Conservation (phyloP, 164 flowering plant genomes). For the Aristolochia contorta region DNA sequence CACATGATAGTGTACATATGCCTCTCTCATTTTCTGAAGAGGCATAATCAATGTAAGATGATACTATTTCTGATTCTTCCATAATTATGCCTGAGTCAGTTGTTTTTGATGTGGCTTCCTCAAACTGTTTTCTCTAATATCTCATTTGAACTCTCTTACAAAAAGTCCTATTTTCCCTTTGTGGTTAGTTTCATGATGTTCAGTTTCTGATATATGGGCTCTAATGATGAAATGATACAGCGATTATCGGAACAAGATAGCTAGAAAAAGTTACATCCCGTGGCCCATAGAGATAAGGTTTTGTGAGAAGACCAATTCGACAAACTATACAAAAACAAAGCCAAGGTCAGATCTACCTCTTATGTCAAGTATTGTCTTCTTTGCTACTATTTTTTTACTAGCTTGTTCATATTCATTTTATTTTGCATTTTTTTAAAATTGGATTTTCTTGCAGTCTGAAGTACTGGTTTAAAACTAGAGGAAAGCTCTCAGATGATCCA, state of each 20-base stretch:
- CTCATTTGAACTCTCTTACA: too few species aligned
- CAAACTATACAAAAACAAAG: slow-evolving; percentile 57
- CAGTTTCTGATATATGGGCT: background rate
- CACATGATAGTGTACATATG: too few species aligned
- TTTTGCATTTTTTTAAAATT: slow-evolving; percentile 2
- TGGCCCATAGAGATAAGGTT: slow-evolving; percentile 93
- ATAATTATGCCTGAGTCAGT: too few species aligned
- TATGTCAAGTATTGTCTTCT: background rate
- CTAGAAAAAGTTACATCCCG: slow-evolving; percentile 39
- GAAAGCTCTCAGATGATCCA: slow-evolving; percentile 87
- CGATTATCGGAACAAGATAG: slow-evolving; percentile 76
- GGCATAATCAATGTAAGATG: too few species aligned
- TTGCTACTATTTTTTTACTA: background rate
- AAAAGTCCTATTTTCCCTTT: too few species aligned
- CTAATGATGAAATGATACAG: slow-evolving; percentile 25
- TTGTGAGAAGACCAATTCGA: slow-evolving; percentile 54
- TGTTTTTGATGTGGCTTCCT: too few species aligned
- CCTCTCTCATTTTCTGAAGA: too few species aligned
- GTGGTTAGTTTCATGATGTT: background rate
- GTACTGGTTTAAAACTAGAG: slow-evolving; percentile 88
- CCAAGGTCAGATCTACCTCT: slow-evolving; percentile 43
- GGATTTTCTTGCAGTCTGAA: slow-evolving; percentile 40
- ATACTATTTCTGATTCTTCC: too few species aligned
- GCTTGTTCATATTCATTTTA: too few species aligned
- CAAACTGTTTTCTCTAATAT: too few species aligned